Evolutionary conservation across 768 basidiomycete species (phyloP).

Genomic region (Pulveroboletus ravenelii): DNA sequence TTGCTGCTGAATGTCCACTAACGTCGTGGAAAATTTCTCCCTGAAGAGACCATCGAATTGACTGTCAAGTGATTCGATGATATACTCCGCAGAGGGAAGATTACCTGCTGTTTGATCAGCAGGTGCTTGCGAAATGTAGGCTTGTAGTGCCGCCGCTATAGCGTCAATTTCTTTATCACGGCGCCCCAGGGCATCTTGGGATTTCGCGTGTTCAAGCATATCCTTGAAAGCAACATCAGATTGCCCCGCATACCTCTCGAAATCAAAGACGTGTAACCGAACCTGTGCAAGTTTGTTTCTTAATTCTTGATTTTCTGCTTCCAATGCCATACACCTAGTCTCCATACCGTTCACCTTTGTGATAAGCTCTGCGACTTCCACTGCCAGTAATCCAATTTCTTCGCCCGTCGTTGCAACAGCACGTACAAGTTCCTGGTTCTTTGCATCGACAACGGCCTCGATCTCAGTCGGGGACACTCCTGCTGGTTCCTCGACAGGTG

Average conservation of each 20-base stretch:
- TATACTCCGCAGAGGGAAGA: slow-evolving; percentile 28
- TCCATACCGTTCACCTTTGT: slow-evolving; percentile 26
- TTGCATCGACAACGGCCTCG: slow-evolving; percentile 24
- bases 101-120: slow-evolving; percentile 5
- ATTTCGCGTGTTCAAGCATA: slow-evolving; percentile 6
- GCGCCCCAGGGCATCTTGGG: slow-evolving; percentile 12
- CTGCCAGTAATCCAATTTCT: slow-evolving; percentile 31
- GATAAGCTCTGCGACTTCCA: slow-evolving; percentile 31
- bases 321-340: slow-evolving; percentile 15
- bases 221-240: slow-evolving; percentile 12
- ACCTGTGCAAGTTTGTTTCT: slow-evolving; percentile 26
- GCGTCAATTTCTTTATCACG: slow-evolving; percentile 29
- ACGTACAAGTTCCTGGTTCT: slow-evolving; percentile 14
- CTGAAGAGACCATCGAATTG: slow-evolving; percentile 24
- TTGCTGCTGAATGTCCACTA: slow-evolving; percentile 22
- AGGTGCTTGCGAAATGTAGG: slow-evolving; percentile 29
- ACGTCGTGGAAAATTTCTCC: slow-evolving; percentile 18
- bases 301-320: slow-evolving; percentile 27
- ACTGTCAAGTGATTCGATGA: slow-evolving; percentile 24
- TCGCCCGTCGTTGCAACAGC: slow-evolving; percentile 16
- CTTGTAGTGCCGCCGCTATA: slow-evolving; percentile 27
- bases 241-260: not conserved
- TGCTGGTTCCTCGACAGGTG: slow-evolving; percentile 12
- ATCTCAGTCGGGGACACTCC: slow-evolving; percentile 20
- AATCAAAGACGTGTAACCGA: slow-evolving; percentile 4